Base-by-base conservation (phyloP, 495 filamentous ascomycete genomes). In the Podospora fimiseda region DNA sequence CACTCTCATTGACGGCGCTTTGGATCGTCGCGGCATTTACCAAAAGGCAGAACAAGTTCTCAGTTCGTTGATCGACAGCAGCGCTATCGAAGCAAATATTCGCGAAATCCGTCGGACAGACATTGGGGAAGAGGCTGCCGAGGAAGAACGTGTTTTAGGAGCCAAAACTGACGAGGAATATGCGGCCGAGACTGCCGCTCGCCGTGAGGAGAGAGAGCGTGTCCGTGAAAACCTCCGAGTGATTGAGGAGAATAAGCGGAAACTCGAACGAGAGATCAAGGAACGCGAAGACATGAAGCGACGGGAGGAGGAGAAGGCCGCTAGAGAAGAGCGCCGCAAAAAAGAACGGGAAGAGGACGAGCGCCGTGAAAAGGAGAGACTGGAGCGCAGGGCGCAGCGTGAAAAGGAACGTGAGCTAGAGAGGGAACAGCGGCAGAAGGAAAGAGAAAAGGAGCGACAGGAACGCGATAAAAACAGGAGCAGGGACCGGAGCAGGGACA, bases 121-220 rank as follows among this genome's bases (percentile, higher is more conserved):
- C 55, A 80, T 94, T 51, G 90, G 90, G 9, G 79, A 83, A 13
- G 87, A 86, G 37, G 74, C 71, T 2, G 88, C 90, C 13, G 72
- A 71, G 2, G 78, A 83, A 52, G 90, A 96, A 62, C 71, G 83
- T 52, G 57, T 69, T 20, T 76, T 79, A 21, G 90, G 90, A 2
- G 79, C 80, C 55, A 95, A 89, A 65, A 89, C 85, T 5, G 90
- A 95, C 57, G 85, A 84, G 42, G 86, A 90, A 48, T 95, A 92
- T 60, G 87, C 83, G 13, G 73, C 74, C 33, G 82, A 89, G 54
- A 82, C 88, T 1, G 81, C 80, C n/a, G 73, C 67, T n/a, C 80
- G 82, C 52, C 73, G 80, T 2, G 78, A 79, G 9, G 80, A 83
- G 57, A 80, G 86, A 43, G 85, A 85, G 19, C 81, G 75, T 24